A percentile compares a stretch with the other conserved stretches of the same genome.
Conservation (phyloP, 2,329 filamentous ascomycete genomes). For the Fusarium sororula region DNA sequence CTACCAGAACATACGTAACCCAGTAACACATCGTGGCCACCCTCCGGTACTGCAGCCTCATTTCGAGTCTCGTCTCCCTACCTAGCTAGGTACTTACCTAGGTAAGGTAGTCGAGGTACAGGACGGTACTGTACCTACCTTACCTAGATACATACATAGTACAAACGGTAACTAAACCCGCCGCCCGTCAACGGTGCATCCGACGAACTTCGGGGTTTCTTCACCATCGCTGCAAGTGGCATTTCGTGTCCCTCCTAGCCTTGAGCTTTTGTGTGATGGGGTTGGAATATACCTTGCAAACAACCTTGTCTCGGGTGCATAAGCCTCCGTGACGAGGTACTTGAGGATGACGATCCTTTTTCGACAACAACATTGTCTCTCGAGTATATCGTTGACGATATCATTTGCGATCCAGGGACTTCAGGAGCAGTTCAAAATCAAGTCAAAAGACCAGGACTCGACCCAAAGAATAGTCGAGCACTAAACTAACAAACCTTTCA, state of each 20-base stretch:
- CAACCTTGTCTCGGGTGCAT: slow-evolving; percentile 21
- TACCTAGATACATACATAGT: background rate
- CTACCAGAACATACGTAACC: background rate
- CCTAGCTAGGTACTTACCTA: background rate
- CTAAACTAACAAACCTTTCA: background rate
- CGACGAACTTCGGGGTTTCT: slow-evolving; percentile 30
- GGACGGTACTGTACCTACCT: background rate
- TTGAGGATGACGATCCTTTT: slow-evolving; percentile 12
- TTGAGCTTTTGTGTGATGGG: slow-evolving; percentile 8
- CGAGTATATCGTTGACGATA: slow-evolving; percentile 12
- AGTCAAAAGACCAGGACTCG: background rate
- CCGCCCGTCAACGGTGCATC: slow-evolving; percentile 9
- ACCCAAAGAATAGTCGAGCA: background rate
- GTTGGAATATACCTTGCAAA: slow-evolving; percentile 24
- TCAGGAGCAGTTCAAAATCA: background rate
- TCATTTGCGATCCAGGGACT: background rate
- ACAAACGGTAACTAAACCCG: background rate
- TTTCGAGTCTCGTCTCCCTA: background rate
- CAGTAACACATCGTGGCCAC: slow-evolving; percentile 15
- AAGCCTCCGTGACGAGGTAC: background rate
- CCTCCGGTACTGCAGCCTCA: slow-evolving; percentile 16
- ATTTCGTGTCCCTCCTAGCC: slow-evolving; percentile 15
- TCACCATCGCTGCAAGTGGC: slow-evolving; percentile 25
- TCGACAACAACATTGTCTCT: slow-evolving; percentile 5
- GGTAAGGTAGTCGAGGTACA: background rate